Base-by-base conservation (phyloP, 805 yeast genomes). In the Hyphopichia homilentoma region DNA sequence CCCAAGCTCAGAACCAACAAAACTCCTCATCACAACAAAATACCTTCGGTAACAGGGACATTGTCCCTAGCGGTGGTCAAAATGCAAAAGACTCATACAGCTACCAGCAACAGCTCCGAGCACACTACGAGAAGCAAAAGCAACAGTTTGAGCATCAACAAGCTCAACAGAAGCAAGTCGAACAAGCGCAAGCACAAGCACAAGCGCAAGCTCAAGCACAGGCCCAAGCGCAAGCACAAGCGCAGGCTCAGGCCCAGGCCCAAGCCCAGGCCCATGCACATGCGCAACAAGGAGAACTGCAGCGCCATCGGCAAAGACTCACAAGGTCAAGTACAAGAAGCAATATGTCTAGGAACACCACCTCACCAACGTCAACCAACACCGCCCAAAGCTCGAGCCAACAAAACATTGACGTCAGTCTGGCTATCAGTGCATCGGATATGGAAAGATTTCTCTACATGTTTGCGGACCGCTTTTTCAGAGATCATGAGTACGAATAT, bases 381-480 rank as follows among this genome's bases (percentile, higher is more conserved):
- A 13, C 8, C 4, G 8, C 20, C 17, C n/a, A 16, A n/a, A 26
- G 11, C n/a, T 16, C n/a, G 15, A 13, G 11, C 18, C 7, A 14
- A 13, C 21, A 17, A 25, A 12, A 28, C 28, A 11, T 27, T 27
- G 13, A 28, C 23, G 20, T 22, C 5, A 32, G 33, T 9, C 41
- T 37, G 36, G 28, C 36, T 13, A 50, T 54, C 4, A 43, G 39
- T 31, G 55, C 57, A 2, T 42, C 48, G 6, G 71, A 64, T 34
- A 59, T 66, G 22, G 71, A 66, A 43, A 44, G 64, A 29, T 65
- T 66, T 30, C 51, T 66, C 18, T 61, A 57, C 35, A 54, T 59
- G 47, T 61, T 61, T 44, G 73, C 69, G 5, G 71, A 64, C 44
- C 44, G 57, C 27, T 67, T 65, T 36, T 66, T 67, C 51, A 57